These are phyloP conservation scores for Rhodosporidiobolus sp. DNA, from an alignment of 768 basidiomycete genomes.

Conservation along the genomic window DNA sequence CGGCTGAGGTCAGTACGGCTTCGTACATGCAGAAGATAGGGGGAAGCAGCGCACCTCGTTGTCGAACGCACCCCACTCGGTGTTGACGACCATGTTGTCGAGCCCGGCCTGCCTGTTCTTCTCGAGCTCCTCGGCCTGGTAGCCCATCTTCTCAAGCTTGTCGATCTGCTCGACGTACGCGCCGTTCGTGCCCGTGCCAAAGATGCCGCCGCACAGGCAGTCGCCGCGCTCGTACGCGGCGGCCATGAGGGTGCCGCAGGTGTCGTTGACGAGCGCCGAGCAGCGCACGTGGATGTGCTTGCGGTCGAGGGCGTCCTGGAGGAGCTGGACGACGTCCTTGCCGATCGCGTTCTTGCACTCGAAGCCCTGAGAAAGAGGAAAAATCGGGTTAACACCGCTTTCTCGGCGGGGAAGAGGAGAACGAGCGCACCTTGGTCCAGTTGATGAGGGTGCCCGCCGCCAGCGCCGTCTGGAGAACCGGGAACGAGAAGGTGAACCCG, in stretches of 20 bases:
- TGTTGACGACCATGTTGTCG: conserved; percentile 84
- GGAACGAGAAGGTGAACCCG: conserved; percentile 79
- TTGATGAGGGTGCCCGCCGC: conserved; percentile 84
- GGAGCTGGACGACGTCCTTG: conserved; percentile 78
- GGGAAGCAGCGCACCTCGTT: conserved; percentile 63
- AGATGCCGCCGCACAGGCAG: conserved; percentile 80
- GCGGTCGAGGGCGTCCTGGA: conserved; percentile 87
- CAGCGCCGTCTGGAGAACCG: conserved; percentile 92
- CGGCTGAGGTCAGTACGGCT: not conserved
- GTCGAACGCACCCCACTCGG: conserved; percentile 98
- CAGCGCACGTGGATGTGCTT: conserved; percentile 90
- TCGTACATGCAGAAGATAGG: conserved; percentile 1
- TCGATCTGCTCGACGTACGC: conserved; percentile 87
- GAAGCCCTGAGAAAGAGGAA: conserved; percentile 66
- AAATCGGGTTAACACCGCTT: not conserved
- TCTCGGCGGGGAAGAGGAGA: too few relatives aligned
- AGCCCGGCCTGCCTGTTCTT: conserved; percentile 47
- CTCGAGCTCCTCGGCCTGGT: conserved; percentile 53
- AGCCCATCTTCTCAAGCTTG: conserved; percentile 76
- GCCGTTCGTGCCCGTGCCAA: conserved; percentile 97
- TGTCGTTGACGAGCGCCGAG: conserved; percentile 91
- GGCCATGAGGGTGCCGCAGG: conserved; percentile 89
- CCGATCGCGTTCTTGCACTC: conserved; percentile 85
- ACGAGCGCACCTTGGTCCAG: conserved; percentile 47
- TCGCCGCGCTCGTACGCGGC: conserved; percentile 90